Evolutionary conservation across 2,329 filamentous ascomycete species (phyloP).

Genomic region (Colletotrichum liaoningense): DNA sequence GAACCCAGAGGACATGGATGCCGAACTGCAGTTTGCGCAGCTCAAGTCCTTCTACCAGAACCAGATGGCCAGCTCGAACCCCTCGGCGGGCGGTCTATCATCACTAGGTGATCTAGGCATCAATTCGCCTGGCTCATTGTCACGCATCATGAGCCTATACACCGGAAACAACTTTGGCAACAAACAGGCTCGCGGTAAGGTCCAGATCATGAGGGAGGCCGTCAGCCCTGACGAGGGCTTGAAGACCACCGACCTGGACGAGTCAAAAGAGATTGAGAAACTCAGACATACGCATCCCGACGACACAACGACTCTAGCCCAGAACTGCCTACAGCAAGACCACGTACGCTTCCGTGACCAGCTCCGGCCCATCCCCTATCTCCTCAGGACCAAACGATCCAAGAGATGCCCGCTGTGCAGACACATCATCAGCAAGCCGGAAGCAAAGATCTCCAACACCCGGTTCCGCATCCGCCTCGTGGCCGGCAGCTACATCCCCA

Average conservation of each 20-base stretch:
- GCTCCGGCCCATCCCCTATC: slow-evolving; percentile 82
- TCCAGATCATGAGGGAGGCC: slow-evolving; percentile 80
- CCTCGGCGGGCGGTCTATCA: slow-evolving; percentile 61
- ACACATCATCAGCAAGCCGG: slow-evolving; percentile 94
- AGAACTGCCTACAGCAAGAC: slow-evolving; percentile 62
- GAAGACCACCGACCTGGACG: slow-evolving; percentile 69
- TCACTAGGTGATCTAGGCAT: slow-evolving; percentile 66
- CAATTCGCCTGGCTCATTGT: slow-evolving; percentile 82
- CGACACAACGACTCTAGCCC: slow-evolving; percentile 64
- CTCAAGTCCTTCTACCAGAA: slow-evolving; percentile 84
- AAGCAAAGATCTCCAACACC: slow-evolving; percentile 88
- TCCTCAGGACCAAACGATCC: slow-evolving; percentile 90
- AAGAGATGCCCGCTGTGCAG: slow-evolving; percentile 94
- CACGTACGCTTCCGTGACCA: slow-evolving; percentile 75
- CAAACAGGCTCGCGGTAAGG: slow-evolving; percentile 72
- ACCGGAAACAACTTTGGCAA: slow-evolving; percentile 75
- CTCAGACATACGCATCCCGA: slow-evolving; percentile 72
- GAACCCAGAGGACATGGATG: slow-evolving; percentile 62
- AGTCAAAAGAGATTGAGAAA: slow-evolving; percentile 69
- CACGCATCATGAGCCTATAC: slow-evolving; percentile 93
- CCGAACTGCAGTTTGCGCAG: slow-evolving; percentile 78
- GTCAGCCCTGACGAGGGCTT: slow-evolving; percentile 78
- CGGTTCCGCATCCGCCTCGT: slow-evolving; percentile 94
- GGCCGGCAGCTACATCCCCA: slow-evolving; percentile 88
- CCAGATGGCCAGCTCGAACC: slow-evolving; percentile 75